These are phyloP conservation scores for Spinellus fusiger DNA, from an alignment of 192 early-diverging fungal genomes.

Conservation along the genomic window DNA sequence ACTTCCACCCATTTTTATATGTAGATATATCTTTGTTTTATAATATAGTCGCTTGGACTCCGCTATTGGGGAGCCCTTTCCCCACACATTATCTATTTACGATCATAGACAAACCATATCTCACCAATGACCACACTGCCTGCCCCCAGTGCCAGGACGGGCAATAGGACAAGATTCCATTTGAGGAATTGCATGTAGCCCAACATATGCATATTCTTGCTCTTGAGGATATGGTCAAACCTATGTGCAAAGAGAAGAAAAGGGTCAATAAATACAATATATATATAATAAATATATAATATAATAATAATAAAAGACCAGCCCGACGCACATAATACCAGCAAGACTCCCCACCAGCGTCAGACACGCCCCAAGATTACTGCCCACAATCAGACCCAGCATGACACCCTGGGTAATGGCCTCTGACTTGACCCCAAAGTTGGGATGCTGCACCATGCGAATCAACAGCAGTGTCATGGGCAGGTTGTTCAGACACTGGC, in stretches of 20 bases:
- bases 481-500: constrained; percentile 77
- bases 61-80: no score
- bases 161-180: constrained; percentile 56
- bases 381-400: constrained; percentile 70
- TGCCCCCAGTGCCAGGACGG: constrained; percentile 40
- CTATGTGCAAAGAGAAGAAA: constrained; percentile 11
- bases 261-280: background rate
- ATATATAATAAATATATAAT: constrained; percentile 3
- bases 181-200: constrained; percentile 49
- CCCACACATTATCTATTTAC: background rate
- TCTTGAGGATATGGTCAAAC: constrained; percentile 50
- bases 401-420: constrained; percentile 49
- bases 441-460: constrained; percentile 59
- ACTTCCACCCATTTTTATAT: no score
- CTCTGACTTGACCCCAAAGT: constrained; percentile 41
- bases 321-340: constrained; percentile 58
- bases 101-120: constrained; percentile 31
- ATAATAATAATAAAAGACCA: no score
- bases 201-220: constrained; percentile 37
- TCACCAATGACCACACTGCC: constrained; percentile 48
- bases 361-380: constrained; percentile 80
- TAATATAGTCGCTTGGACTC: no score
- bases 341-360: constrained; percentile 70
- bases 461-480: constrained; percentile 85
- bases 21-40: no score